Evolutionary conservation across 805 yeast genomes (phyloP), one percentile per base, ranked within the genome.

Genomic region (Candida manassasensis): DNA sequence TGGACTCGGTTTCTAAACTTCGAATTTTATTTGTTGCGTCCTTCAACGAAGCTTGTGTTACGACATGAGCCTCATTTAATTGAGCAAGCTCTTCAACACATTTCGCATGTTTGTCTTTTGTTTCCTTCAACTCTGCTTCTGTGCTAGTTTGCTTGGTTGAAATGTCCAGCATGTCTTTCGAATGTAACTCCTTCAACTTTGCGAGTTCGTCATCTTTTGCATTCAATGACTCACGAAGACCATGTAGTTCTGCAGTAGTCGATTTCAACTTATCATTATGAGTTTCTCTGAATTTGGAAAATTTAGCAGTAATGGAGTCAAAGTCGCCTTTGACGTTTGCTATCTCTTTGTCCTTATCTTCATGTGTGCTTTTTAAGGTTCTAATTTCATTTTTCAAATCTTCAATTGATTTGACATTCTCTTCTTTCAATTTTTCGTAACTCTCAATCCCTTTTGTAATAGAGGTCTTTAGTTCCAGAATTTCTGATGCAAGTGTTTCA

Each of bases 201-300:
- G 49, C 56, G 14, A 61, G 42, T 21, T 53, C 53, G 4, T 48
- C 40, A 2, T 75, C 74, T 6, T 67, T 67, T 26, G 75, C 47
- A 47, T 72, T 11, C 9, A 19, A 10, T 3, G 29, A 13, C 2
- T 27, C 10, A 14, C 33, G 30, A 27, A 19, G 26, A 18, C 31
- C 32, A 18, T 24, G 14, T 19, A 28, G 4, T 10, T 24, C 34
- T 13, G 32, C 27, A 13, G 18, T 43, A 42, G 11, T 27, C 4
- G 11, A 24, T 4, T n/a, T 13, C 12, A 30, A 12, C n/a, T 19
- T 30, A 12, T 19, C 64, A 58, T 16, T 3, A 15, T 19, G 21
- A 5, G 12, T 19, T 3, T 13, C 13, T 27, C 21, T 19, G 8
- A 19, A 33, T 14, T 21, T n/a, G 3, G 11, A 8, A 8, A 27